Evolutionary conservation across 129 eudicot species (phyloP), one percentile per base, ranked within the genome.

Genomic region (Scalesia atractyloides): DNA sequence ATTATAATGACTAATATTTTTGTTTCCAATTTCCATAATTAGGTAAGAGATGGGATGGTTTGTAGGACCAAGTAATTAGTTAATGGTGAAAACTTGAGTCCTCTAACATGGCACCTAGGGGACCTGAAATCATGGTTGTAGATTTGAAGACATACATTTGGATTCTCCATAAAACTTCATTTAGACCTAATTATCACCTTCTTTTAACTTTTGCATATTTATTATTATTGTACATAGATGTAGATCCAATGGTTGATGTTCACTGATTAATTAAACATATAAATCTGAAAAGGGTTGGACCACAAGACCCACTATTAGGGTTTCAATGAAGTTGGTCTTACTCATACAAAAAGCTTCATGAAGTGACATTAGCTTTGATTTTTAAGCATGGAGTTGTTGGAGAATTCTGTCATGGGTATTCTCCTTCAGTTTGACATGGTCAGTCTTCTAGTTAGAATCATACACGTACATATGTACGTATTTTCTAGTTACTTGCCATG

Each of bases 81-180:
- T 54, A 72, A 72, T 73, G 73, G 79, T 79, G 78, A 78, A 71
- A 47, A 75, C 73, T 60, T 54, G 67, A 78, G 77, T 68, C 79
- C 79, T 70, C 76, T 61, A 70, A 74, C 72, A 50, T 82, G 77
- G 64, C 86, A 78, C 51, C 70, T 66, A 76, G 69, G 83, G 79
- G 82, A 84, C 88, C 82, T 81, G 88, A 84, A 82, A 84, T 87
- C 73, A 84, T 86, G 80, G 80, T 67, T 80, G 72, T 70, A 86
- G 85, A 83, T 86, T 69, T 80, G 76, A 54, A 70, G 79, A 78
- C 79, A 74, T 58, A 74, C 73, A 86, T 74, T 83, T 74, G 80
- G 82, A 83, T 83, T 77, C 87, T 79, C 83, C 81, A 76, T 39
- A 58, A 68, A 64, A 68, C 64, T 73, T 56, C 17, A 61, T 57